Evolutionary conservation across 352 stramenopile species (phyloP).

Genomic region (Bremia lactucae): DNA sequence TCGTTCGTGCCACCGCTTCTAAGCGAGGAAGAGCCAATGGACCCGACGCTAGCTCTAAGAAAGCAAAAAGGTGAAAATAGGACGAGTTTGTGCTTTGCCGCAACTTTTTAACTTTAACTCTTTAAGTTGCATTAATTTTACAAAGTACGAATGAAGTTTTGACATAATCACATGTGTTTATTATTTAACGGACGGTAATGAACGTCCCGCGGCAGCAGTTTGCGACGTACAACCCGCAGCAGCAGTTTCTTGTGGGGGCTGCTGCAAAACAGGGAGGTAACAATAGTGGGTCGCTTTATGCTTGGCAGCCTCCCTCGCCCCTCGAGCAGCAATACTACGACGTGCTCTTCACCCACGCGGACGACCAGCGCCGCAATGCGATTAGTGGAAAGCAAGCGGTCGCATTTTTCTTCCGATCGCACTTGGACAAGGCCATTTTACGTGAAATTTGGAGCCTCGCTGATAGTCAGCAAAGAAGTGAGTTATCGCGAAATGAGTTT

Average conservation of each 20-base stretch:
- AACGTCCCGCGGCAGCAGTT: constrained; percentile 53
- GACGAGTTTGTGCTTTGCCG: not conserved
- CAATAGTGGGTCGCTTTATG: constrained; percentile 22
- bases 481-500: constrained; percentile 74
- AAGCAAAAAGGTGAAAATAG: constrained; percentile 24
- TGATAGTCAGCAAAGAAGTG: constrained; percentile 52
- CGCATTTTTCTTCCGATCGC: constrained; percentile 88
- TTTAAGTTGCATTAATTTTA: constrained; percentile 4
- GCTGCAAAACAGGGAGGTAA: constrained; percentile 23
- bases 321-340: constrained; percentile 86
- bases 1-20: constrained; percentile 7
- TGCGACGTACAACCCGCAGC: constrained; percentile 39
- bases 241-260: constrained; percentile 33
- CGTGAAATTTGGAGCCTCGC: constrained; percentile 79
- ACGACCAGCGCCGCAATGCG: constrained; percentile 65
- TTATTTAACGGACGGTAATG: no score
- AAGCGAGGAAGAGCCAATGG: constrained; percentile 15
- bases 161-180: not conserved
- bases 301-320: constrained; percentile 46
- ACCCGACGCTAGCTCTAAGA: constrained; percentile 15
- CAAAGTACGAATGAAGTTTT: constrained; percentile 11
- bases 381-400: constrained; percentile 87
- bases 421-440: constrained; percentile 76
- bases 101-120: constrained; percentile 8
- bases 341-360: constrained; percentile 84